Percentiles rank a stretch among this genome's conserved stretches.
Evolutionary conservation across 1,284 basidiomycete genomes (phyloP).

Genomic region (Rhodotorula sp.): DNA sequence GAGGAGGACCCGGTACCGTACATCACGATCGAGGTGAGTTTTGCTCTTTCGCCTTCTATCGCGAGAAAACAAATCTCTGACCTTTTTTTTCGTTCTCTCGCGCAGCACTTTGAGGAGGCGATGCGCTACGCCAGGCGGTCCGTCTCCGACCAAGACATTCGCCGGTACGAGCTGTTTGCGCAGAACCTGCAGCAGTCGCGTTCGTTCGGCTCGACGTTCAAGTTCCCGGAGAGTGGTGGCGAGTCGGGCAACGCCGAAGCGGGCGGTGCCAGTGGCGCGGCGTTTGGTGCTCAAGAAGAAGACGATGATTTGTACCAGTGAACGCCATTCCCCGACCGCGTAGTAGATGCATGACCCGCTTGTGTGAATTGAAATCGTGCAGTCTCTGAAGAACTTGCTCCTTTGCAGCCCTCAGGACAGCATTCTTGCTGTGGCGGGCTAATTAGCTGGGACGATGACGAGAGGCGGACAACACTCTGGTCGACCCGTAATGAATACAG

Average conservation of each 20-base stretch:
- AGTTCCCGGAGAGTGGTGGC: constrained; percentile 81
- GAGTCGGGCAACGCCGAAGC: constrained; percentile 56
- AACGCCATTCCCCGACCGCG: too few relatives aligned
- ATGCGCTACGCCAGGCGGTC: constrained; percentile 69
- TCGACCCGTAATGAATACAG: too few relatives aligned
- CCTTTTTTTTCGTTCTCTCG: too few relatives aligned
- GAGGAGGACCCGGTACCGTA: constrained; percentile 91
- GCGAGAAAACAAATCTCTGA: too few relatives aligned
- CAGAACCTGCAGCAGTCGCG: constrained; percentile 82
- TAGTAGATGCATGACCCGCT: too few relatives aligned
- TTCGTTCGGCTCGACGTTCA: constrained; percentile 78
- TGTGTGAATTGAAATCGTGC: too few relatives aligned
- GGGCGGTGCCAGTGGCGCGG: constrained; percentile 61
- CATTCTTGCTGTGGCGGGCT: too few relatives aligned
- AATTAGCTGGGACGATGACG: too few relatives aligned
- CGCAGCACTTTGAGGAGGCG: constrained; percentile 48
- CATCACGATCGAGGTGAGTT: constrained; percentile 64
- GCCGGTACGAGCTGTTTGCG: constrained; percentile 83
- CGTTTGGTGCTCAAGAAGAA: constrained; percentile 68
- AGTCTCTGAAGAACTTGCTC: too few relatives aligned
- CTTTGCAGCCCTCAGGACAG: too few relatives aligned
- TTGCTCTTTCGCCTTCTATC: not conserved
- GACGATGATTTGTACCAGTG: too few relatives aligned
- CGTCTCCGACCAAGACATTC: constrained; percentile 47
- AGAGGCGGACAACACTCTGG: too few relatives aligned